A percentile compares a stretch with the other conserved stretches of the same genome.
Evolutionary conservation across 2,329 filamentous ascomycete species (phyloP).

Genomic region (Fusarium staphyleae): DNA sequence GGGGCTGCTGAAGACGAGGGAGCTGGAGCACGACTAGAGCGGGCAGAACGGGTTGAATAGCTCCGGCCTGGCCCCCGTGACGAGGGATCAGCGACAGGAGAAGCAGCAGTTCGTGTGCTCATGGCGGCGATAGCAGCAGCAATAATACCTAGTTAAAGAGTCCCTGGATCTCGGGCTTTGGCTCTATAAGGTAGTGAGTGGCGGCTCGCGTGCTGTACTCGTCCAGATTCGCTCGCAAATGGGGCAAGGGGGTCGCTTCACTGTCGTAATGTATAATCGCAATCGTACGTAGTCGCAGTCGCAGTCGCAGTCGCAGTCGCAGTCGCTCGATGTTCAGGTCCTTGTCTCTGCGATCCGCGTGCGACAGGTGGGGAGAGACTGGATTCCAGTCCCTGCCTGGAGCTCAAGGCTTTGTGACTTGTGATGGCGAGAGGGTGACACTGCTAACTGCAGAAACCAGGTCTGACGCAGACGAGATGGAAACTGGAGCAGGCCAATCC

Average conservation of each 20-base stretch:
- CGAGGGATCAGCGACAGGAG: constrained; percentile 36
- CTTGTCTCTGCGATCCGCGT: constrained; percentile 16
- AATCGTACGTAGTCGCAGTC: neutral
- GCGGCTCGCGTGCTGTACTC: constrained; percentile 13
- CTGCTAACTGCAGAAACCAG: constrained; percentile 10
- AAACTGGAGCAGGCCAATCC: constrained; percentile 15
- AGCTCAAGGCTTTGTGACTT: constrained; percentile 20
- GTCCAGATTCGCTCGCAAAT: constrained; percentile 1
- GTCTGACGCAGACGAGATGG: constrained; percentile 19
- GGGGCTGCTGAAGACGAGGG: constrained; percentile 30
- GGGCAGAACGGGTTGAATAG: constrained; percentile 46
- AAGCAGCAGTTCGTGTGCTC: constrained; percentile 38
- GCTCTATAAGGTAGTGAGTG: constrained; percentile 31
- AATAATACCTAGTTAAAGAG: neutral
- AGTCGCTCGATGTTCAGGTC: constrained; percentile 7
- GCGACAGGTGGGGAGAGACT: constrained; percentile 8
- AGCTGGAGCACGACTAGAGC: constrained; percentile 36
- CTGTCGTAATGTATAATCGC: neutral
- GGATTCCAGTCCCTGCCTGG: constrained; percentile 7
- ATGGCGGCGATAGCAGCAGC: constrained; percentile 20
- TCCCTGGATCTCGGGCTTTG: neutral
- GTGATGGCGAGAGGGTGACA: constrained; percentile 27
- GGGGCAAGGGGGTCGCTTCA: neutral
- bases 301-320: constrained; percentile 3
- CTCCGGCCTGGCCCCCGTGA: constrained; percentile 45